phyloP scores from a whole-genome alignment of 495 filamentous ascomycete genomes.

The Apiosordaria backusii region DNA sequence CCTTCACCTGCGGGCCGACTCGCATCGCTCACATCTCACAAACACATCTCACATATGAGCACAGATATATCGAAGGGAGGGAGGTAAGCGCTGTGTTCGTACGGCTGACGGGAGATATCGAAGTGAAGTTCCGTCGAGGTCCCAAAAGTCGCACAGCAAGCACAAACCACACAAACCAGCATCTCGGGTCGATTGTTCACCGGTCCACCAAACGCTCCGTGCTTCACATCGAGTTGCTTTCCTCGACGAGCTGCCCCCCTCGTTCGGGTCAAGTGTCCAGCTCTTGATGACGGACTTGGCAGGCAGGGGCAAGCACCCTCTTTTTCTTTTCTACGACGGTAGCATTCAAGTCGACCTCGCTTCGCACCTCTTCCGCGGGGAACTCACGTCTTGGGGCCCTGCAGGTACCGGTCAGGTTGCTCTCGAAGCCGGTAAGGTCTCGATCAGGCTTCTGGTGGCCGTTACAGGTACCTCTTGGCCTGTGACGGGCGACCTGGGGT shows the following conservation, averaged over 20 bases:
- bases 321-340: background rate
- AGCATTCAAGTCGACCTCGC: constrained; percentile 21
- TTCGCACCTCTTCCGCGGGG: constrained; percentile 28
- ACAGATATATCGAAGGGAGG: background rate
- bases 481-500: constrained; percentile 26
- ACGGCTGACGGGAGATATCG: background rate
- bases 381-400: constrained; percentile 19
- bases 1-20: background rate
- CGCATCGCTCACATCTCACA: background rate
- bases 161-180: background rate
- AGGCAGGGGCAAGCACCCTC: constrained; percentile 11
- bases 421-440: constrained; percentile 17
- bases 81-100: no score
- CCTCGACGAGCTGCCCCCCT: no score
- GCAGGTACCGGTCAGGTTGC: constrained; percentile 17
- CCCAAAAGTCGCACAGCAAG: background rate
- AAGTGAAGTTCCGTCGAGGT: background rate
- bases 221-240: background rate
- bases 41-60: background rate
- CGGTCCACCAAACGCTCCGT: background rate
- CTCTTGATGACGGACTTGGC: constrained; percentile 21
- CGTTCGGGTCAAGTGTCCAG: no score
- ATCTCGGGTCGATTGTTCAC: background rate
- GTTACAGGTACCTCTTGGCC: constrained; percentile 7
- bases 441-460: constrained; percentile 8